phyloP scores from a whole-genome alignment of 164 flowering plant genomes.

The Kingdonia uniflora region DNA sequence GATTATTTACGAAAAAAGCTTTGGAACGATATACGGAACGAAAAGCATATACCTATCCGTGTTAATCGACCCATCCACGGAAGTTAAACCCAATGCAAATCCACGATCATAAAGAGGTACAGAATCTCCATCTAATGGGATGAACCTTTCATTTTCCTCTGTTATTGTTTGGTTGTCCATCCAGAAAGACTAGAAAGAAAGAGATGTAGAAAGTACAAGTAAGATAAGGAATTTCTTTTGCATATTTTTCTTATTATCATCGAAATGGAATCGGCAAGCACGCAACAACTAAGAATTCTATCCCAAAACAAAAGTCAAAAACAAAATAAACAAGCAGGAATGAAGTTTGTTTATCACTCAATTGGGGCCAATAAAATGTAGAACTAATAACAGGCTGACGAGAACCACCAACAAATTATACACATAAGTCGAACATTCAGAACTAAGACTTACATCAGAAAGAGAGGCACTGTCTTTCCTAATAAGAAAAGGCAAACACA shows the following conservation, averaged over 20 bases:
- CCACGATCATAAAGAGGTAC: constrained; percentile 93
- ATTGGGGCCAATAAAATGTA: no score
- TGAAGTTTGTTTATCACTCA: no score
- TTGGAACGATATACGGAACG: background rate
- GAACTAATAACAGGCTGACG: no score
- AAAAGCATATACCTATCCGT: constrained; percentile 41
- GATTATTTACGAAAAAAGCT: background rate
- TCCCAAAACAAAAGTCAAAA: no score
- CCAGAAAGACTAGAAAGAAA: constrained; percentile 72
- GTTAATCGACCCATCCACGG: constrained; percentile 40
- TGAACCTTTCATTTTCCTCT: constrained; percentile 15
- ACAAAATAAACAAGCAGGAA: no score
- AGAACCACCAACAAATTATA: no score
- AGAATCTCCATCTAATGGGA: constrained; percentile 33
- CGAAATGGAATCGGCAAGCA: constrained; percentile 1
- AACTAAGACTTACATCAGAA: no score
- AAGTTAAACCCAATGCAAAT: constrained; percentile 54
- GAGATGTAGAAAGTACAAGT: background rate
- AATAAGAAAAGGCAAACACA: no score
- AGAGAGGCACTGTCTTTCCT: no score
- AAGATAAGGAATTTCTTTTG: no score
- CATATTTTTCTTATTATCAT: background rate
- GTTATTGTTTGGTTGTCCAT: constrained; percentile 55
- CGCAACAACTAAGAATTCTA: background rate
- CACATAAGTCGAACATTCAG: no score